Evolutionary conservation across 2,329 filamentous ascomycete genomes (phyloP), one percentile per base, ranked within the genome.

Genomic region (Colletotrichum gloeosporioides): DNA sequence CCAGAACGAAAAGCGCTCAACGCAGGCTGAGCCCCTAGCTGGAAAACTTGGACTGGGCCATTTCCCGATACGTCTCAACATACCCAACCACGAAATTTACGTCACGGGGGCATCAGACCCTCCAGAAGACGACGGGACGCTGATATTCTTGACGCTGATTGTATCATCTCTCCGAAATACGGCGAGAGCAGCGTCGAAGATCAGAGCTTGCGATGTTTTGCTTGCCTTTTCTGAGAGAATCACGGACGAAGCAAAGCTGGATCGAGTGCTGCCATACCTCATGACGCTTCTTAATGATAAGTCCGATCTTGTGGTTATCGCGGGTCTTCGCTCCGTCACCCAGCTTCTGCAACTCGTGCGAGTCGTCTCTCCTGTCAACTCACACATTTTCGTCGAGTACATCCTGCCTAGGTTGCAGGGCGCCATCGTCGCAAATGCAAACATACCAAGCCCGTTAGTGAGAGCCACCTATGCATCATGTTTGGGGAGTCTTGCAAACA

Each of bases 211-310:
- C 81, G 97, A 99, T 83, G 90, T 99, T 55, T 89, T 99, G 64
- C 87, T 99, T 66, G 96, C 96, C 4, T 98, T 99, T 83, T 93
- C 96, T 0, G 96, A 99, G 85, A 91, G 95, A 75, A 86, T 99
- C 29, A 98, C 96, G 0, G 98, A 99, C 82, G 97, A 99, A 85
- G 96, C 96, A 4, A 99, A 98, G 84, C 88, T 99, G 65, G 98
- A 99, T 84, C 92, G 97, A 66, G 94, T 99, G 29, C 87, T 99
- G 66, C 97, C 97, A 2, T 98, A 98, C 82, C 87, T 99, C 44
- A 94, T 98, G 86, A 91, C 93, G 7, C 85, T 99, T 32, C 88
- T 99, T 15, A 93, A 92, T 76, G 97, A 99, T 82, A 92, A 93
- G 79, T 92, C 94, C 3, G 95, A 98, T 78, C 89, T 95, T 80